These are phyloP conservation scores for Scenedesmus sp. DNA, from an alignment of 163 green algal species.

Conservation along the genomic window DNA sequence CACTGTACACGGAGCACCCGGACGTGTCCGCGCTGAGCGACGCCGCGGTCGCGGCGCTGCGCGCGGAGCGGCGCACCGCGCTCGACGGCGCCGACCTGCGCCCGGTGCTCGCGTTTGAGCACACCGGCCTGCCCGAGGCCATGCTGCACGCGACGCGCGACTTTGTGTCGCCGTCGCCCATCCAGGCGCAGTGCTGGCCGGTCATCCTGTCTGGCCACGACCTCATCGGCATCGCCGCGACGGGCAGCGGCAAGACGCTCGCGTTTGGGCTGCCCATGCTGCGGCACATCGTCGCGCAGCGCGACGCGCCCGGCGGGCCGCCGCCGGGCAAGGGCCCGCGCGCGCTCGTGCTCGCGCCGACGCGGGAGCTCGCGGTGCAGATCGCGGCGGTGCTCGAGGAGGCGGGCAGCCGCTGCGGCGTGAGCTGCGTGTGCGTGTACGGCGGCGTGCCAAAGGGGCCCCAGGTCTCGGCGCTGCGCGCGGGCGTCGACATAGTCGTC, in stretches of 20 bases:
- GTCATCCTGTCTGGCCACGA: constrained; percentile 88
- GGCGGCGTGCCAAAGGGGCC: constrained; percentile 90
- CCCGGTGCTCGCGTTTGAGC: constrained; percentile 75
- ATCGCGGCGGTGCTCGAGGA: constrained; percentile 87
- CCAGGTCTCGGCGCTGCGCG: constrained; percentile 73
- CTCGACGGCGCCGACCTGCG: constrained; percentile 67
- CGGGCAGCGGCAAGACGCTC: constrained; percentile 93
- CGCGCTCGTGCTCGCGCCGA: constrained; percentile 92
- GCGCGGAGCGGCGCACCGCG: constrained; percentile 62
- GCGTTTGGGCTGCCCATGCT: constrained; percentile 95
- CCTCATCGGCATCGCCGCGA: constrained; percentile 77
- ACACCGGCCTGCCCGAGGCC: constrained; percentile 69
- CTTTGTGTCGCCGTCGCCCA: constrained; percentile 89
- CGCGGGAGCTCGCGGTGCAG: constrained; percentile 94
- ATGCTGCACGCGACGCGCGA: constrained; percentile 76
- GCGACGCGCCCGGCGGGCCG: constrained; percentile 12
- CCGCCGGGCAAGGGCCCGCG: constrained; percentile 62
- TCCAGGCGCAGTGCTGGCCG: constrained; percentile 94
- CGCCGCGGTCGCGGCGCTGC: constrained; percentile 56
- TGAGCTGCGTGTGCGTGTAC: constrained; percentile 85
- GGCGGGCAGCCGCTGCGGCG: constrained; percentile 68
- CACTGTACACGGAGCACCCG: constrained; percentile 71
- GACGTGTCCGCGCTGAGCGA: constrained; percentile 59
- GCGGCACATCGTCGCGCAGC: constrained; percentile 75
- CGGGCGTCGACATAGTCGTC: constrained; percentile 87